Evolutionary conservation across 1,284 basidiomycete genomes (phyloP).

Genomic region (Meira nashicola): DNA sequence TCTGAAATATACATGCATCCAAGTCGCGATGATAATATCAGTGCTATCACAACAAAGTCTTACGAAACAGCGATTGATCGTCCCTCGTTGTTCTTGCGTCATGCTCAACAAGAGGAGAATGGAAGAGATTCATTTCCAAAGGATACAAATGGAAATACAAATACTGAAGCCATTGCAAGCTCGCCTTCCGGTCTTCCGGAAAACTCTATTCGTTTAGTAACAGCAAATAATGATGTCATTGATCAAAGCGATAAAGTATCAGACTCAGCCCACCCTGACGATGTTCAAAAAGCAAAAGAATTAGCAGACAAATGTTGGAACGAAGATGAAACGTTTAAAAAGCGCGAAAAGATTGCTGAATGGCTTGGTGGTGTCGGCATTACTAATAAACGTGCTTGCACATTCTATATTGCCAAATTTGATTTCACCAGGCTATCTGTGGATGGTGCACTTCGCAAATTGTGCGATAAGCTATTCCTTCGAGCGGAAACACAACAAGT

Average conservation of each 20-base stretch:
- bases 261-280: slow-evolving; percentile 5
- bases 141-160: neutral
- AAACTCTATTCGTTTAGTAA: slow-evolving; percentile 30
- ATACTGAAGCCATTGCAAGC: neutral
- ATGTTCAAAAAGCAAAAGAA: slow-evolving; percentile 51
- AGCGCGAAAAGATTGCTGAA: slow-evolving; percentile 87
- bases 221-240: slow-evolving; percentile 15
- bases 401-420: slow-evolving; percentile 79
- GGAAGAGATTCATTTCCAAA: neutral
- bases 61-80: slow-evolving; percentile 38
- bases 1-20: neutral
- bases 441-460: slow-evolving; percentile 80
- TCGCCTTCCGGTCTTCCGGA: slow-evolving; percentile 3
- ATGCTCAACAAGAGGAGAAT: neutral
- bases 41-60: slow-evolving; percentile 15
- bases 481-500: slow-evolving; percentile 97
- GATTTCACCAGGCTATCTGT: slow-evolving; percentile 77
- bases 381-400: slow-evolving; percentile 71
- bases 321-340: slow-evolving; percentile 78
- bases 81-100: neutral
- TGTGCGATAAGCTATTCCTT: slow-evolving; percentile 86
- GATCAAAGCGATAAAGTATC: slow-evolving; percentile 3
- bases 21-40: slow-evolving; percentile 1
- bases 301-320: slow-evolving; percentile 75
- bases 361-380: slow-evolving; percentile 78